Evolutionary conservation across 2,329 filamentous ascomycete species (phyloP), one percentile per base, ranked within the genome.

Genomic region (Aspergillus pseudotamarii): DNA sequence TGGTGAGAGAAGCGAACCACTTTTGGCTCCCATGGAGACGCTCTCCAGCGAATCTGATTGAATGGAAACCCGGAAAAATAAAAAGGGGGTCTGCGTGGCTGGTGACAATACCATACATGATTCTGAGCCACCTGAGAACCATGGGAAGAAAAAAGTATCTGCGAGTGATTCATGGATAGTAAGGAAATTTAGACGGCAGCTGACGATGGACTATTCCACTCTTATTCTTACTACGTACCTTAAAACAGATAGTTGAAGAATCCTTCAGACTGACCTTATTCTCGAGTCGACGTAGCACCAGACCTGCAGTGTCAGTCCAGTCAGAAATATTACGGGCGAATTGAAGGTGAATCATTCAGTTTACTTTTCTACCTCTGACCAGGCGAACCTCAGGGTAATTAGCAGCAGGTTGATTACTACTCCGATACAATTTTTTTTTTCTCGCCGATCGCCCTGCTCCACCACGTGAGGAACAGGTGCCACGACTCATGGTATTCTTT

Each of bases 391-490:
- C 23, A 54, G 32, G 12, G 51, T 54, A n/a, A n/a, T n/a, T n/a
- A n/a, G n/a, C n/a, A 21, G 30, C 51, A 36, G 32, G 30, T 54
- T 54, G 51, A 38, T 26, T 55, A 36, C 50, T 21, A 4, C 5
- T 34, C 26, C 10, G 32, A 26, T 34, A 34, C 32, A 34, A 34
- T 38, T 51, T n/a, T 51, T 30, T 50, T 30, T 30, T 30, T 11
- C 26, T 30, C 6, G 51, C 21, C 30, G 32, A 55, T 55, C 32
- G 32, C 34, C 21, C 34, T 38, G 10, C 43, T 58, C 38, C 48
- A 23, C 48, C 58, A 59, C 58, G 58, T 59, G 58, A 59, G 48
- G 28, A 23, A 43, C 34, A 53, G 14, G 36, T 45, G 34, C 58
- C 34, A 41, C n/a, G 34, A 45, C 34, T 10, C 10, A 36, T 19